phyloP scores from a whole-genome alignment of 768 basidiomycete genomes.

The Phlegmacium glaucopus region DNA sequence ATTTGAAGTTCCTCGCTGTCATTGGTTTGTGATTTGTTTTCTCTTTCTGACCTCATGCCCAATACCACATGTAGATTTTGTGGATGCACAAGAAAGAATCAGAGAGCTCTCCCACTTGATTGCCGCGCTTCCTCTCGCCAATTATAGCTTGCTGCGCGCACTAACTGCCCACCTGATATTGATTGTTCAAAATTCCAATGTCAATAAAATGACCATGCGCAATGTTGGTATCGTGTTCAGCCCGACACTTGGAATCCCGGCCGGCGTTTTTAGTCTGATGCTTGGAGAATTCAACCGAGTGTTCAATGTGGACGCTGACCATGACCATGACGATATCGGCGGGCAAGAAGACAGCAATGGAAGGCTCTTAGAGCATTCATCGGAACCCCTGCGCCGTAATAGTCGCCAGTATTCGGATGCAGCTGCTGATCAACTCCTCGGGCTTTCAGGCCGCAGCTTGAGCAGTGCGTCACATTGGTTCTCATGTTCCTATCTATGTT shows the following conservation, averaged over 20 bases:
- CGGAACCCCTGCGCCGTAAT: conserved; percentile 62
- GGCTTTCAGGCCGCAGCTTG: conserved; percentile 67
- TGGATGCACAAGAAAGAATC: conserved; percentile 85
- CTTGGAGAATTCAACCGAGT: conserved; percentile 90
- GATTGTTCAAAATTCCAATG: conserved; percentile 83
- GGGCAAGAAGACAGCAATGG: conserved; percentile 20
- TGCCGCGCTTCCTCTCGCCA: conserved; percentile 81
- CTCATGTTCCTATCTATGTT: neutral
- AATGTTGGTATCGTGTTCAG: conserved; percentile 99
- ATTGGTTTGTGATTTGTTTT: conserved; percentile 64
- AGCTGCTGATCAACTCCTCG: conserved; percentile 80
- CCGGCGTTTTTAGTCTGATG: conserved; percentile 94
- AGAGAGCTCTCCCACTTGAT: conserved; percentile 84
- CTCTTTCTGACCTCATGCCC: conserved; percentile 6
- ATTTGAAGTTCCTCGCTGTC: conserved; percentile 86
- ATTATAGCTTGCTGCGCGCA: conserved; percentile 92
- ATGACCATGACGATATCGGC: conserved; percentile 27
- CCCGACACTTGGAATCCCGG: conserved; percentile 96
- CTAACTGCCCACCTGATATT: conserved; percentile 93
- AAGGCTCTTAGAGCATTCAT: conserved; percentile 22
- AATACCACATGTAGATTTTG: conserved; percentile 60
- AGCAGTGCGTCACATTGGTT: conserved; percentile 45
- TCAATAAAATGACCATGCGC: conserved; percentile 98
- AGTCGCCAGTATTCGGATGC: conserved; percentile 81
- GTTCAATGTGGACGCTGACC: conserved; percentile 73